Conservation (phyloP, 176 grass and related monocot species). For the Aegilops speltoides region DNA sequence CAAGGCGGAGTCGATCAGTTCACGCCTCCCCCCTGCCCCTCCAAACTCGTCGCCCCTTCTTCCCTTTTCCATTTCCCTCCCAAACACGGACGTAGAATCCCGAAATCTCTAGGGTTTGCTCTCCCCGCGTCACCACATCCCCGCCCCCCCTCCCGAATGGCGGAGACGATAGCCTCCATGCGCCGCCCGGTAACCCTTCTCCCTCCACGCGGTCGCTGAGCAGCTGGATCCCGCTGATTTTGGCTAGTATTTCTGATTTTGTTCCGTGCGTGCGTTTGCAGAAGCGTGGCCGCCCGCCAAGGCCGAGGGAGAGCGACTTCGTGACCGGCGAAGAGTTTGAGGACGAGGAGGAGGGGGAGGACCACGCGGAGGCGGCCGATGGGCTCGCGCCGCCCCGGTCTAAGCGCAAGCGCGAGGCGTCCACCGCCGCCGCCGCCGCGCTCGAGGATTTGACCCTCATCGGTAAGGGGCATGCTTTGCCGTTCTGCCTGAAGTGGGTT, state of each 20-base stretch:
- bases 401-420: constrained; percentile 49
- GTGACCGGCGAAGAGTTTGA: constrained; percentile 23
- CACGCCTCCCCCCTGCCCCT: not conserved
- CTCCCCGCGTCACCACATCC: not conserved
- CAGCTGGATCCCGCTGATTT: not conserved
- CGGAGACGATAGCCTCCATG: constrained; percentile 29
- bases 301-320: constrained; percentile 30
- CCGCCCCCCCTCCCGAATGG: constrained; percentile 13
- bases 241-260: not conserved
- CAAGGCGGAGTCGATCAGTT: too few species aligned
- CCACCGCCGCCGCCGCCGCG: not conserved
- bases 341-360: constrained; percentile 21
- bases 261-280: constrained; percentile 3
- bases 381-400: constrained; percentile 23
- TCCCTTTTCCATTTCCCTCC: constrained; percentile 34
- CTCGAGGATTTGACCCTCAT: constrained; percentile 41
- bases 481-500: not conserved
- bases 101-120: constrained; percentile 48
- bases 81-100: not conserved
- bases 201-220: not conserved
- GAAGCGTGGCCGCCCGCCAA: constrained; percentile 50
- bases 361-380: not conserved
- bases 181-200: constrained; percentile 42
- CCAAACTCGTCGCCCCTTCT: not conserved
- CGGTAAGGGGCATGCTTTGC: constrained; percentile 1